These are phyloP conservation scores for Tulasnella sp. DNA, from an alignment of 768 basidiomycete species.

Conservation along the genomic window DNA sequence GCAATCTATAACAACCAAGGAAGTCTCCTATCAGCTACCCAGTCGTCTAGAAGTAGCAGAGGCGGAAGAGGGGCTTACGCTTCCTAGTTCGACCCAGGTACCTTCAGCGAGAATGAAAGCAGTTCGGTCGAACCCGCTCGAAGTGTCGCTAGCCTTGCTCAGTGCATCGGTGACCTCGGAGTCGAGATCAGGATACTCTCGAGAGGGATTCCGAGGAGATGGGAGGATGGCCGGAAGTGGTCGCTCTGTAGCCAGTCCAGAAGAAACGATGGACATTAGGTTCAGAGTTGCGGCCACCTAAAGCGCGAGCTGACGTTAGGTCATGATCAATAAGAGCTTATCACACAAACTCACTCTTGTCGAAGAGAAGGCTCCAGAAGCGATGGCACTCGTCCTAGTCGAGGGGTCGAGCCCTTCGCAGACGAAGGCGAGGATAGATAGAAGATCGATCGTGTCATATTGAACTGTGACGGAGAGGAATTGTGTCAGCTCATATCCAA, in stretches of 20 bases:
- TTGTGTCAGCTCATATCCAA: neutral
- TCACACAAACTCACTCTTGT: neutral
- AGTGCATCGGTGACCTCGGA: neutral
- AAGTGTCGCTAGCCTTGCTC: neutral
- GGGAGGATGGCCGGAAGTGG: constrained; percentile 12
- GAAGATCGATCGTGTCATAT: constrained; percentile 16
- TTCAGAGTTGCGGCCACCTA: constrained; percentile 13
- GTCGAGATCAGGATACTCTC: constrained; percentile 6
- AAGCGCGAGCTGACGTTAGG: too few relatives aligned
- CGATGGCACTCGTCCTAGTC: neutral
- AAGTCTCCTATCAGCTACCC: neutral
- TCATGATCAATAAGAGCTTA: too few relatives aligned
- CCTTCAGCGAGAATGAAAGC: constrained; percentile 20
- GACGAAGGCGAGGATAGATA: constrained; percentile 12
- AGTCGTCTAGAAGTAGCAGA: neutral
- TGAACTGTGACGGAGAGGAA: neutral
- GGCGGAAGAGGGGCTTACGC: neutral
- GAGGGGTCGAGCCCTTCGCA: neutral
- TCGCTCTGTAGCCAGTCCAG: neutral
- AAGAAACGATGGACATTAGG: constrained; percentile 12
- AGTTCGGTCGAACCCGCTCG: neutral
- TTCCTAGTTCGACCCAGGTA: constrained; percentile 7
- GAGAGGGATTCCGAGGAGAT: neutral
- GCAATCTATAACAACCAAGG: neutral
- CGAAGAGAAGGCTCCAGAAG: constrained; percentile 6